Evolutionary conservation across 73 alveolate species (phyloP).

Genomic region (Symbiodinium pilosum): DNA sequence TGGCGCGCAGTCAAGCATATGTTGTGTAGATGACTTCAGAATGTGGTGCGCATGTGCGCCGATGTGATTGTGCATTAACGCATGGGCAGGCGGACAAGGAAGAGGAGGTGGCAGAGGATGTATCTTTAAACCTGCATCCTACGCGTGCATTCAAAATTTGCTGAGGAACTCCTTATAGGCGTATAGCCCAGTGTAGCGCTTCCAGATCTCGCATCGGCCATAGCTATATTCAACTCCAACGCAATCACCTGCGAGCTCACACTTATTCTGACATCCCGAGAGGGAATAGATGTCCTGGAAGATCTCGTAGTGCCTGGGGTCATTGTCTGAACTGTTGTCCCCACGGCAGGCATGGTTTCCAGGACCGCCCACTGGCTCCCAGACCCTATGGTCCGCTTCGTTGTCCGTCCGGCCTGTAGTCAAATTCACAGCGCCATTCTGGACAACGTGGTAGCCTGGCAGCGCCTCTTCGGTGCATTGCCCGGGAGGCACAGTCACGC

Average conservation of each 20-base stretch:
- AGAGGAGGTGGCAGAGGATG: neutral
- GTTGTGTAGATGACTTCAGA: no score
- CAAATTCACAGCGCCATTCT: conserved; percentile 33
- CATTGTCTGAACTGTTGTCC: conserved; percentile 48
- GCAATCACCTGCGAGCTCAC: neutral
- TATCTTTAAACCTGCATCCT: neutral
- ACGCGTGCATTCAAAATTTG: no score
- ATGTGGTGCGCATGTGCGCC: no score
- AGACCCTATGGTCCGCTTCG: conserved; percentile 6
- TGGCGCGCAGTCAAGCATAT: no score
- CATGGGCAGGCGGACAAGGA: no score
- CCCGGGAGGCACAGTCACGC: conserved; percentile 41
- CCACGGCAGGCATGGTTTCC: conserved; percentile 69
- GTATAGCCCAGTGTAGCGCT: neutral
- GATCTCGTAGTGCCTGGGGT: conserved; percentile 25
- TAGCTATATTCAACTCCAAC: conserved; percentile 7
- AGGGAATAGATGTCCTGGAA: neutral
- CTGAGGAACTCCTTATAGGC: neutral
- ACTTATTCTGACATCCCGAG: conserved; percentile 4
- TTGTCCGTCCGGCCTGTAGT: neutral
- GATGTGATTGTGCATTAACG: no score
- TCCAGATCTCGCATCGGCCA: conserved; percentile 50
- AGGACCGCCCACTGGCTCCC: conserved; percentile 42
- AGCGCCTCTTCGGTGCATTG: conserved; percentile 29
- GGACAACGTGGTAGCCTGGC: conserved; percentile 48